phyloP scores from a whole-genome alignment of 257 asterid species.

The Rhazya stricta region DNA sequence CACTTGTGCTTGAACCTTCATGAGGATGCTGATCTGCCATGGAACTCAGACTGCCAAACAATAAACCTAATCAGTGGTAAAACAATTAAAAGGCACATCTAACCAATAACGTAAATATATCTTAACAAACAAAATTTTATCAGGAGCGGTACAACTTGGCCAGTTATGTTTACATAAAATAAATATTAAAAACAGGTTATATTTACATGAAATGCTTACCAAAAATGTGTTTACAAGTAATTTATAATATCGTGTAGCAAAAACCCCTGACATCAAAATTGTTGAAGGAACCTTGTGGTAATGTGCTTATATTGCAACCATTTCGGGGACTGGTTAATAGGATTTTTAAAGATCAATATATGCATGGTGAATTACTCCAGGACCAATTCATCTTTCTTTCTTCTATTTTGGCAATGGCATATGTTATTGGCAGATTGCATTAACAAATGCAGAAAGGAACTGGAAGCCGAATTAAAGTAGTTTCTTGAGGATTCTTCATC shows the following conservation, averaged over 20 bases:
- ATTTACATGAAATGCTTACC: not conserved
- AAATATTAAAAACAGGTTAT: too few relatives aligned
- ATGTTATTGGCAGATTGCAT: too few relatives aligned
- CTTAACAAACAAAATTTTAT: not conserved
- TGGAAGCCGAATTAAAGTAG: too few relatives aligned
- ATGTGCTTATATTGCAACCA: not conserved
- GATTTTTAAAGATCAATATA: not conserved
- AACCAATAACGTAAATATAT: not conserved
- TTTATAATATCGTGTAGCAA: too few relatives aligned
- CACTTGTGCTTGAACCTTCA: conserved; percentile 51
- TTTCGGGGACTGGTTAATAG: not conserved
- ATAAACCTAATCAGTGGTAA: not conserved
- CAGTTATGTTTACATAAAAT: not conserved
- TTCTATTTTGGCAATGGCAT: not conserved
- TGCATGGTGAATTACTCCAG: not conserved
- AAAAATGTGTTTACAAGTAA: not conserved
- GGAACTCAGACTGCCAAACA: conserved; percentile 23
- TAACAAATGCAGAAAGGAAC: too few relatives aligned
- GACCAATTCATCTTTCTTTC: not conserved
- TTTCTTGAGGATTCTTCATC: not conserved
- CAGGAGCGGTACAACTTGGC: not conserved
- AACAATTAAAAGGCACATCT: not conserved
- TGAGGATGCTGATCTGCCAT: conserved; percentile 59
- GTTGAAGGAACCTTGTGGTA: not conserved
- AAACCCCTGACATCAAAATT: too few relatives aligned